These are phyloP conservation scores for Neofusicoccum umdonicola DNA, from an alignment of 2,329 filamentous ascomycete species.

Conservation along the genomic window DNA sequence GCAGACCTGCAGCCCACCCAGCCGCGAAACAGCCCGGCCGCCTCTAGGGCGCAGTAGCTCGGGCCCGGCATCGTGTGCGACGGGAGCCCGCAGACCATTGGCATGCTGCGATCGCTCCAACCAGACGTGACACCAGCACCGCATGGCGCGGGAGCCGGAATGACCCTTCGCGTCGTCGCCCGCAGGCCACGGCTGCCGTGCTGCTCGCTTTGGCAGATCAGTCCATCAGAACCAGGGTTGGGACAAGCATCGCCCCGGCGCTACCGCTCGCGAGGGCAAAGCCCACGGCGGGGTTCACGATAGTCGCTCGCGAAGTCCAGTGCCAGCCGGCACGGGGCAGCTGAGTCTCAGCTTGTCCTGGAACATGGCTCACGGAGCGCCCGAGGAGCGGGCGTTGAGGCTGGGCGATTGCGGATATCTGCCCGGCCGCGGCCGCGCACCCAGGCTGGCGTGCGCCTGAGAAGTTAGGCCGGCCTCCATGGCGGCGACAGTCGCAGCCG, in stretches of 20 bases:
- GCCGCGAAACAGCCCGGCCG: not conserved
- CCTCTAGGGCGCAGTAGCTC: not conserved
- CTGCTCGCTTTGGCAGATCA: slow-evolving; percentile 8
- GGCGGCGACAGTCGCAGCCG: not conserved
- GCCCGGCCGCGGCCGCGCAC: not conserved
- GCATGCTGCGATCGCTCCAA: slow-evolving; percentile 5
- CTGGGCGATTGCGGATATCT: not conserved
- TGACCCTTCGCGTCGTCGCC: not conserved
- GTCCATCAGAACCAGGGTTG: slow-evolving; percentile 11
- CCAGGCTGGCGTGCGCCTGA: not conserved
- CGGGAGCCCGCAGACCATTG: not conserved
- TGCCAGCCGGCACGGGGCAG: not conserved
- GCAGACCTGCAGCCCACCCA: not conserved
- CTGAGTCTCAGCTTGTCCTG: not conserved
- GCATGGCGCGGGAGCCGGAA: not conserved
- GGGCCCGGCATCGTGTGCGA: slow-evolving; percentile 8
- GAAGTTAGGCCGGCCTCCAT: not conserved
- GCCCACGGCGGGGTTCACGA: not conserved
- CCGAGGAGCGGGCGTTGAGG: not conserved
- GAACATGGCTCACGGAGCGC: not conserved
- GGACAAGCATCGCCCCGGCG: slow-evolving; percentile 3
- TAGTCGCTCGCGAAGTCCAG: not conserved
- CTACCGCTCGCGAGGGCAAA: not conserved
- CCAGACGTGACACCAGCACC: slow-evolving; percentile 10
- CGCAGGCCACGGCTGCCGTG: not conserved